These are phyloP conservation scores for Candida sakaeoensis DNA, from an alignment of 805 yeast species.

Conservation along the genomic window DNA sequence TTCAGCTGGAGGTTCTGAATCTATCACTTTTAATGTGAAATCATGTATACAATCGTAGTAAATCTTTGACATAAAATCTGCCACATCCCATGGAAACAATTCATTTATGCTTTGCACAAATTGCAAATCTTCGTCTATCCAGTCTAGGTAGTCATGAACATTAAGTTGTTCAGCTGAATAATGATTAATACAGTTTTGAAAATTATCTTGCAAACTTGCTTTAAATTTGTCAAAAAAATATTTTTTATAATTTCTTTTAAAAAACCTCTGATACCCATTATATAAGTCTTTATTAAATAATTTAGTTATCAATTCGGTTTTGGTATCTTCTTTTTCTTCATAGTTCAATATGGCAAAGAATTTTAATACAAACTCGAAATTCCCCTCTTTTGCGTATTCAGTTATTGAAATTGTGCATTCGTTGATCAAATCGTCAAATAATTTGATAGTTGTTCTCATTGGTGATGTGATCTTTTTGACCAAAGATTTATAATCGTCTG, in stretches of 20 bases:
- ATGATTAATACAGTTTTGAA: conserved; percentile 58
- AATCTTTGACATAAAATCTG: conserved; percentile 54
- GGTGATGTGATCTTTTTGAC: conserved; percentile 55
- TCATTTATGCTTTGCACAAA: conserved; percentile 57
- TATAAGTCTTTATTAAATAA: conserved; percentile 21
- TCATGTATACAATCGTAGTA: conserved; percentile 66
- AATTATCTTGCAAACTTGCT: conserved; percentile 61
- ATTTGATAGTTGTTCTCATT: conserved; percentile 43
- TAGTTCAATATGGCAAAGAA: conserved; percentile 72
- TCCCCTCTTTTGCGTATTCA: conserved; percentile 69
- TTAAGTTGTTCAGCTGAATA: conserved; percentile 48
- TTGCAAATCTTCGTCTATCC: conserved; percentile 78
- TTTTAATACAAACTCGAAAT: conserved; percentile 64
- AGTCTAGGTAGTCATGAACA: conserved; percentile 67
- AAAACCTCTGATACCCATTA: conserved; percentile 21
- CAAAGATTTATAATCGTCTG: conserved; percentile 67
- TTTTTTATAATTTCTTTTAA: conserved; percentile 56
- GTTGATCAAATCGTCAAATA: conserved; percentile 61
- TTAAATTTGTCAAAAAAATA: conserved; percentile 59
- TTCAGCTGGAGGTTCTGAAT: conserved; percentile 75
- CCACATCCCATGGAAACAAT: conserved; percentile 81
- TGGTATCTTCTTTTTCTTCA: conserved; percentile 77
- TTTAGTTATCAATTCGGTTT: conserved; percentile 31
- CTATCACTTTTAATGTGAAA: conserved; percentile 60
- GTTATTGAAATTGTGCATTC: conserved; percentile 66